Evolutionary conservation across 2,329 filamentous ascomycete genomes (phyloP).

Genomic region (Magnaporthales sp.): DNA sequence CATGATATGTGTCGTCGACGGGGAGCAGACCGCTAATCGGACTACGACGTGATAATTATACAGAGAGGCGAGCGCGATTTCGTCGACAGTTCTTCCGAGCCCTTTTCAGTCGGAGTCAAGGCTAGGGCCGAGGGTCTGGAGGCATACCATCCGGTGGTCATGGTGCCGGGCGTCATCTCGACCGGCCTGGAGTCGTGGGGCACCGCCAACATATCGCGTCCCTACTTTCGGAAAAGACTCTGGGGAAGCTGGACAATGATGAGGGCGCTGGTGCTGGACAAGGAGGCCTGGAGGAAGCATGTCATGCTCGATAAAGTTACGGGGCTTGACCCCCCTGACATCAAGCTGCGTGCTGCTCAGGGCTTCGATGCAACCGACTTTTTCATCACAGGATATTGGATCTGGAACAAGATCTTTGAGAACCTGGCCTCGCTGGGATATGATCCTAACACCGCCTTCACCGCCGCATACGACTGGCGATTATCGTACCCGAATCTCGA

Average conservation of each 20-base stretch:
- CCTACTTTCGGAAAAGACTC: constrained; percentile 87
- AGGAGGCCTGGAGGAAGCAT: constrained; percentile 88
- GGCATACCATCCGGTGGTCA: constrained; percentile 83
- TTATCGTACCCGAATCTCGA: constrained; percentile 87
- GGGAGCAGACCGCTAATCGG: constrained; percentile 7
- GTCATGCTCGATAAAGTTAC: constrained; percentile 94
- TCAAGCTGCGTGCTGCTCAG: constrained; percentile 88
- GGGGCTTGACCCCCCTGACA: constrained; percentile 78
- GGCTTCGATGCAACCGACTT: constrained; percentile 98
- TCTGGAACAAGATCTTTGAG: constrained; percentile 98
- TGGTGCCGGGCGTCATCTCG: constrained; percentile 96
- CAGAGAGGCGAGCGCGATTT: constrained; percentile 77
- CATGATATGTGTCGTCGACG: background rate
- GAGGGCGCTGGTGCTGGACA: constrained; percentile 85
- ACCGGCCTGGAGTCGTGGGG: constrained; percentile 97
- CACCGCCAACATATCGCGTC: constrained; percentile 72
- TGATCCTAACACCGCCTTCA: constrained; percentile 70
- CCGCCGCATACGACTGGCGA: constrained; percentile 80
- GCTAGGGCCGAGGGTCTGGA: constrained; percentile 71
- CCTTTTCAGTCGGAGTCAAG: constrained; percentile 83
- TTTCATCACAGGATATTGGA: constrained; percentile 89
- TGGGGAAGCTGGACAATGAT: constrained; percentile 99
- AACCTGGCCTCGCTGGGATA: constrained; percentile 95
- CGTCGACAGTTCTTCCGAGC: constrained; percentile 74
- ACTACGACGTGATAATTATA: constrained; percentile 9